A percentile compares a stretch with the other conserved stretches of the same genome.
phyloP scores from a whole-genome alignment of 1,139 yeast genomes.

The Saccharomyces hybrid region DNA sequence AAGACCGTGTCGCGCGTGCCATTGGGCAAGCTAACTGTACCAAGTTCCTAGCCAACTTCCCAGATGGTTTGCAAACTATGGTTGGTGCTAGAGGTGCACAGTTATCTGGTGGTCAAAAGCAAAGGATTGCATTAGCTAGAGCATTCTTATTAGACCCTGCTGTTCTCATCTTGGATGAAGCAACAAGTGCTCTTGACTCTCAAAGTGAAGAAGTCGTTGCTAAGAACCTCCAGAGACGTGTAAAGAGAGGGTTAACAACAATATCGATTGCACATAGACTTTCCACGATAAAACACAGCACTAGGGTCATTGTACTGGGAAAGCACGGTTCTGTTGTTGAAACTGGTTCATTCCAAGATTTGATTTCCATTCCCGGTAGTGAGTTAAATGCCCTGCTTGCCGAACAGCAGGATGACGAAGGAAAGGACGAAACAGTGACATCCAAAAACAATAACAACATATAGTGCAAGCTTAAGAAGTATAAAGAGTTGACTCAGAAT shows the following conservation, averaged over 20 bases:
- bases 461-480: not conserved
- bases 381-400: conserved; percentile 37
- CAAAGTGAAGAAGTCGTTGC: conserved; percentile 64
- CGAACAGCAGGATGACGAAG: conserved; percentile 11
- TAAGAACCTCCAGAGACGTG: conserved; percentile 54
- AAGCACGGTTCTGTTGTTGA: conserved; percentile 68
- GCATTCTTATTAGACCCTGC: conserved; percentile 63
- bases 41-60: conserved; percentile 60
- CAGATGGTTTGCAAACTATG: conserved; percentile 70
- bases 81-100: conserved; percentile 88
- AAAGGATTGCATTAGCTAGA: conserved; percentile 80
- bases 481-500: not conserved
- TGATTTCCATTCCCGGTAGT: conserved; percentile 51
- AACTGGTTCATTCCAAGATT: conserved; percentile 59
- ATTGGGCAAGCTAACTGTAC: conserved; percentile 59
- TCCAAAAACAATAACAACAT: not conserved
- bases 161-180: conserved; percentile 65
- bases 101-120: conserved; percentile 81
- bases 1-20: conserved; percentile 21
- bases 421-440: conserved; percentile 30
- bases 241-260: conserved; percentile 67
- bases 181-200: conserved; percentile 73
- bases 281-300: conserved; percentile 71
- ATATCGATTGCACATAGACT: conserved; percentile 89
- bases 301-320: conserved; percentile 64